Evolutionary conservation across 164 flowering plant species (phyloP).

Genomic region (Macadamia integrifolia): DNA sequence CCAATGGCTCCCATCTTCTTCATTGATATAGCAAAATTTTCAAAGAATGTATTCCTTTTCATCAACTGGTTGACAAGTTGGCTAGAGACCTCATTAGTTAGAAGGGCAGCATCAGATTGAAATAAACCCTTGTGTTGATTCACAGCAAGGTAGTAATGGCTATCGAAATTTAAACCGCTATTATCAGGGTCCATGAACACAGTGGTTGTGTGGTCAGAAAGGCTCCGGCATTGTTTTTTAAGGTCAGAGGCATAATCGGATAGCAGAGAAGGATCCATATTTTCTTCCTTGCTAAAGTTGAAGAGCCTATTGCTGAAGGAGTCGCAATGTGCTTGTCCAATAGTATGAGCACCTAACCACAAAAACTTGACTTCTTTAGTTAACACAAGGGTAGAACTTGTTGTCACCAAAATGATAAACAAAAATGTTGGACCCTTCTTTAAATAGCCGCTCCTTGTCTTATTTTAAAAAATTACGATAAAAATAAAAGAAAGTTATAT

Average conservation of each 20-base stretch:
- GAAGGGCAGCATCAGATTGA: constrained; percentile 54
- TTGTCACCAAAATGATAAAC: too few species aligned
- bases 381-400: too few species aligned
- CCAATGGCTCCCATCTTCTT: constrained; percentile 12
- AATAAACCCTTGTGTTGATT: constrained; percentile 36
- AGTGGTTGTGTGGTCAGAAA: constrained; percentile 17
- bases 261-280: constrained; percentile 45
- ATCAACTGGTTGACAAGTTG: constrained; percentile 14
- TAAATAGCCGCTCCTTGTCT: too few species aligned
- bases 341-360: constrained; percentile 44
- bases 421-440: too few species aligned
- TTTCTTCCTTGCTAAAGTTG: constrained; percentile 55
- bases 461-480: too few species aligned
- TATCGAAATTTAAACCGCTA: constrained; percentile 31
- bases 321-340: constrained; percentile 45
- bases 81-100: constrained; percentile 21
- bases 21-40: constrained; percentile 15
- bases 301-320: constrained; percentile 37
- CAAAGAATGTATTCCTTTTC: constrained; percentile 13
- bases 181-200: constrained; percentile 46
- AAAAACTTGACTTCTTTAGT: too few species aligned
- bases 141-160: constrained; percentile 25
- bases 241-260: constrained; percentile 34
- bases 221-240: constrained; percentile 30
- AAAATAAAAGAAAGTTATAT: too few species aligned